These are phyloP conservation scores for Trypanosoma conorhini DNA, from an alignment of 208 protist species.

Conservation along the genomic window DNA sequence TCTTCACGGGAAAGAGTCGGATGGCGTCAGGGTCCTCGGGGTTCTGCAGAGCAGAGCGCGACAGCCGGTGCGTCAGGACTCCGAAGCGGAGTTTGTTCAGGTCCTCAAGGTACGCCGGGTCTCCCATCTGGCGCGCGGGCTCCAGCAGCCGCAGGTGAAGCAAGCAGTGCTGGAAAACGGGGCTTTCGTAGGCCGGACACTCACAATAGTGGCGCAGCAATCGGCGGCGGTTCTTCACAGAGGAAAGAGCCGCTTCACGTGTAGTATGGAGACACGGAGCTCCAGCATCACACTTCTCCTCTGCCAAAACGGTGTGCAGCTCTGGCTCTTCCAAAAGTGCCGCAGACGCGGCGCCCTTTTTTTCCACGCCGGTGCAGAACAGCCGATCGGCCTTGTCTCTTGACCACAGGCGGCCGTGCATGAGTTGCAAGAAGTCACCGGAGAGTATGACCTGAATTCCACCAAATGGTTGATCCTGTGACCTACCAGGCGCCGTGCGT, in stretches of 20 bases:
- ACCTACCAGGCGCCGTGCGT: constrained; percentile 29
- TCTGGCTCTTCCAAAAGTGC: neutral
- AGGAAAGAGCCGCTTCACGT: neutral
- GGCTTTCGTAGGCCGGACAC: constrained; percentile 65
- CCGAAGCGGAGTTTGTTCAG: constrained; percentile 69
- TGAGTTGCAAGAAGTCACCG: constrained; percentile 89
- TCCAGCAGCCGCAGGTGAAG: constrained; percentile 63
- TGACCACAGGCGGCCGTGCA: neutral
- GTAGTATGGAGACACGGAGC: neutral
- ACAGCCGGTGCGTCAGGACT: constrained; percentile 57
- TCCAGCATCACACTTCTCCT: neutral
- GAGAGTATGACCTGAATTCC: constrained; percentile 84
- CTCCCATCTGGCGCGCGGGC: constrained; percentile 46
- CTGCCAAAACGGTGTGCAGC: neutral
- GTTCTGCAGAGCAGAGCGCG: constrained; percentile 65
- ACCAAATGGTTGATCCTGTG: constrained; percentile 56
- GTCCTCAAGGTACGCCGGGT: constrained; percentile 53
- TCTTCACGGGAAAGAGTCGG: constrained; percentile 68
- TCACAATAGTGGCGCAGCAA: constrained; percentile 32
- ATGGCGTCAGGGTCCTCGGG: constrained; percentile 48
- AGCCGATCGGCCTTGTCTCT: neutral
- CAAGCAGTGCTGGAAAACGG: constrained; percentile 58
- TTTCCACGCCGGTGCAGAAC: constrained; percentile 14
- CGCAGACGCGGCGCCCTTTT: neutral
- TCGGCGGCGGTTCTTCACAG: constrained; percentile 5